Evolutionary conservation across 257 asterid species (phyloP).

Genomic region (Lithospermum erythrorhizon): DNA sequence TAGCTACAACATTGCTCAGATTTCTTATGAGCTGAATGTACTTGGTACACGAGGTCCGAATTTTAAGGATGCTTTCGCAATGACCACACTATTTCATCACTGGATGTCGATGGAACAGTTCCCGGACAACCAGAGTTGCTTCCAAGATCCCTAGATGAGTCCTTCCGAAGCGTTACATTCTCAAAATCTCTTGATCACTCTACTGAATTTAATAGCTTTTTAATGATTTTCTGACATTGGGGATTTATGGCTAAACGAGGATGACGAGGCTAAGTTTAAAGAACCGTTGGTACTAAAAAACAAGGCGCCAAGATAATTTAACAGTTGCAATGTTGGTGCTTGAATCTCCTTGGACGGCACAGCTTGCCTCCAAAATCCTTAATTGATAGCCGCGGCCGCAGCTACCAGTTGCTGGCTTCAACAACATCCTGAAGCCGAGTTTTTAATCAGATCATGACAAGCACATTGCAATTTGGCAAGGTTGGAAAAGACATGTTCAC

Average conservation of each 20-base stretch:
- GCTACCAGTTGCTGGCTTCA: constrained; percentile 17
- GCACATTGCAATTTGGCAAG: constrained; percentile 61
- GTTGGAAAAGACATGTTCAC: constrained; percentile 59
- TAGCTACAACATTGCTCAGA: constrained; percentile 47
- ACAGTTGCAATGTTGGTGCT: constrained; percentile 58
- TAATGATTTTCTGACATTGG: constrained; percentile 39
- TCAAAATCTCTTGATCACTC: constrained; percentile 36
- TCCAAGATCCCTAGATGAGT: constrained; percentile 48
- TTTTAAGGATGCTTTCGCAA: constrained; percentile 46
- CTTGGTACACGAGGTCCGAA: constrained; percentile 65
- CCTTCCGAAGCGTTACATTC: constrained; percentile 48
- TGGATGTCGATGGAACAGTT: constrained; percentile 47
- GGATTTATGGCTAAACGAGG: constrained; percentile 20
- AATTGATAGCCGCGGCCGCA: constrained; percentile 43
- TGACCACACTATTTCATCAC: constrained; percentile 47
- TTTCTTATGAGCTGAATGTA: constrained; percentile 55
- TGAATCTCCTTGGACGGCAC: constrained; percentile 63
- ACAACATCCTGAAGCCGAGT: constrained; percentile 26
- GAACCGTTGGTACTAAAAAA: constrained; percentile 55
- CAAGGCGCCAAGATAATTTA: constrained; percentile 66
- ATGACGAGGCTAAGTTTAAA: constrained; percentile 14
- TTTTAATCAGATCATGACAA: constrained; percentile 44
- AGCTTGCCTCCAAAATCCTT: constrained; percentile 61
- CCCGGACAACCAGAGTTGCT: constrained; percentile 49
- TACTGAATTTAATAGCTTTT: constrained; percentile 50